Evolutionary conservation across 148 eudicot genomes (phyloP), one percentile per base, ranked within the genome.

Genomic region (Chenopodium quinoa): DNA sequence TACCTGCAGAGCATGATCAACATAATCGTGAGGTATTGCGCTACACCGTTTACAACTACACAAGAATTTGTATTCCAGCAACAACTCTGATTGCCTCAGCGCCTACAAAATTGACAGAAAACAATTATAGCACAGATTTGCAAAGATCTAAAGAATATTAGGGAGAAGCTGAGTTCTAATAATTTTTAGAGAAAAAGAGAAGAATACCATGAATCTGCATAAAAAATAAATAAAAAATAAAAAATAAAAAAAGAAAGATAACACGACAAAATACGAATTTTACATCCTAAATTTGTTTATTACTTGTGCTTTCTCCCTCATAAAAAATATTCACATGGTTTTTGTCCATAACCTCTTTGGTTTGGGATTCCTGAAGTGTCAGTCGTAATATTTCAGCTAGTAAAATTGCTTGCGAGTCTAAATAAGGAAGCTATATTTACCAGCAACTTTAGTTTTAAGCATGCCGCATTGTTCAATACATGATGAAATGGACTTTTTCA

Each of bases 21-120:
- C 89, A 71, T 87, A 91, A 81, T 87, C 67, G 62, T 78, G 81
- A 62, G 91, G 89, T 56, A 80, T 32, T 19, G 80, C 83, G 71
- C 29, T 40, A 83, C 97, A 93, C 44, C 93, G 91, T 64, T 20
- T 76, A 84, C 97, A 91, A 83, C 50, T 48, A 84, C 97, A 93
- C 34, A 79, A 32, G 77, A 93, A 93, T 56, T 85, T 84, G 75
- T 90, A 90, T 65, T 93, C 90, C 27, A 31, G 75, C 88, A 88
- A 90, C 79, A 93, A 82, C 69, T 89, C 93, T 82, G 89, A 84
- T 70, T 85, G 91, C 86, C 97, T 93, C 78, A 80, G 40, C 29
- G 72, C 86, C 97, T 93, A 84, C 70, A 78, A 69, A 52, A 12
- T 44, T 60, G 22, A 60, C 12, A 70, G 17, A 58, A 40, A 68